These are phyloP conservation scores for Talaromyces islandicus DNA, from an alignment of 2,329 filamentous ascomycete species.

Conservation along the genomic window DNA sequence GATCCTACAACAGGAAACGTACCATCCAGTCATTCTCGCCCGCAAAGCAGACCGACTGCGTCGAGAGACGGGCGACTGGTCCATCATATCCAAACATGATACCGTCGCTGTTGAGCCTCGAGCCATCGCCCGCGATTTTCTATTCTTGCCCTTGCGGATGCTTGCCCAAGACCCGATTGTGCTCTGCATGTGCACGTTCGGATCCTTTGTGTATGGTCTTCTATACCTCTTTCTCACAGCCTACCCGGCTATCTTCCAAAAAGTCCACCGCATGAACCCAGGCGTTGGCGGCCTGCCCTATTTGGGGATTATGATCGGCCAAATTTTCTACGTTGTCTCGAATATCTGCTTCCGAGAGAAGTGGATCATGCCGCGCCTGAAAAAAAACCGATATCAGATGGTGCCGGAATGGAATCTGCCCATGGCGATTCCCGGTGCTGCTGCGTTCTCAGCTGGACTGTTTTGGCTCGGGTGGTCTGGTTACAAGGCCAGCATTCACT, in stretches of 20 bases:
- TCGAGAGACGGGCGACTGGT: constrained; percentile 38
- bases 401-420: constrained; percentile 48
- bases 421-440: constrained; percentile 49
- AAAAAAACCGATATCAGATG: constrained; percentile 35
- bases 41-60: constrained; percentile 33
- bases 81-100: constrained; percentile 30
- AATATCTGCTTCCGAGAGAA: constrained; percentile 40
- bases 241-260: constrained; percentile 45
- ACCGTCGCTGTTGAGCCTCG: constrained; percentile 21
- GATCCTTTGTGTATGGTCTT: constrained; percentile 43
- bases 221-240: constrained; percentile 47
- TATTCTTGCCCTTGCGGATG: constrained; percentile 47
- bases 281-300: constrained; percentile 44
- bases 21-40: constrained; percentile 37
- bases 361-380: constrained; percentile 23
- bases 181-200: constrained; percentile 42
- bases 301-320: constrained; percentile 45
- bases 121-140: constrained; percentile 32
- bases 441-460: constrained; percentile 50
- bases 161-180: constrained; percentile 53
- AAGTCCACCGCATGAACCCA: constrained; percentile 43
- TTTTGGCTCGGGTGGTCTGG: constrained; percentile 59
- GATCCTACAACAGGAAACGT: constrained; percentile 40
- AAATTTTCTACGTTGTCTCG: constrained; percentile 27
- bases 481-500: constrained; percentile 42